Evolutionary conservation across 2,329 filamentous ascomycete genomes (phyloP).

Genomic region (Lachnellula cervina): DNA sequence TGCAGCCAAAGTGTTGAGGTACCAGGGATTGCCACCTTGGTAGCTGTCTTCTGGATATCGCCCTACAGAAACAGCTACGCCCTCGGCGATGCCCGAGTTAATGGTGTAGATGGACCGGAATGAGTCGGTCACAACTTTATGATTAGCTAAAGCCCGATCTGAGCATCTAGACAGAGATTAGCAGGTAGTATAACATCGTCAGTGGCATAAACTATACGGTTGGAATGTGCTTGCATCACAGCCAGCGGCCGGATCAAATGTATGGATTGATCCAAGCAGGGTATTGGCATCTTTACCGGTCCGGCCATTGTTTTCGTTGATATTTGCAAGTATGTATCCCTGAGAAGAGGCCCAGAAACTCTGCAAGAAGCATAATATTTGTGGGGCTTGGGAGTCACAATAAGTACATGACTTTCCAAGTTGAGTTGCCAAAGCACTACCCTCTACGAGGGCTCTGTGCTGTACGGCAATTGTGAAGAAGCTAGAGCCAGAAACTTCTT

Average conservation of each 20-base stretch:
- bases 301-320: slow-evolving; percentile 56
- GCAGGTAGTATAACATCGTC: not conserved
- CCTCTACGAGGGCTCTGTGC: slow-evolving; percentile 65
- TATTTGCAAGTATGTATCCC: slow-evolving; percentile 65
- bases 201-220: slow-evolving; percentile 44
- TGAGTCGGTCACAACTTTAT: slow-evolving; percentile 69
- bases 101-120: slow-evolving; percentile 67
- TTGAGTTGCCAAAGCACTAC: slow-evolving; percentile 57
- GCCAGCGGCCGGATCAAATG: slow-evolving; percentile 61
- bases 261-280: slow-evolving; percentile 60
- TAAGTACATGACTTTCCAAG: slow-evolving; percentile 56
- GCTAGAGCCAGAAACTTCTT: slow-evolving; percentile 70
- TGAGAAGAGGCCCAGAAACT: slow-evolving; percentile 61
- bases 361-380: slow-evolving; percentile 69
- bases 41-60: slow-evolving; percentile 70
- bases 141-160: slow-evolving; percentile 62
- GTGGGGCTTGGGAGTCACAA: slow-evolving; percentile 62
- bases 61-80: slow-evolving; percentile 57
- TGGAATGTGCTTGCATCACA: slow-evolving; percentile 73
- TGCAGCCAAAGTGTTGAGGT: slow-evolving; percentile 68
- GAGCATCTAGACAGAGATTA: slow-evolving; percentile 25
- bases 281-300: slow-evolving; percentile 69
- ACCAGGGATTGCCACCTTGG: slow-evolving; percentile 78
- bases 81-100: slow-evolving; percentile 59
- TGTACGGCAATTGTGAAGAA: slow-evolving; percentile 73